These are phyloP conservation scores for Aspergillus homomorphus DNA, from an alignment of 495 filamentous ascomycete species.

Conservation along the genomic window DNA sequence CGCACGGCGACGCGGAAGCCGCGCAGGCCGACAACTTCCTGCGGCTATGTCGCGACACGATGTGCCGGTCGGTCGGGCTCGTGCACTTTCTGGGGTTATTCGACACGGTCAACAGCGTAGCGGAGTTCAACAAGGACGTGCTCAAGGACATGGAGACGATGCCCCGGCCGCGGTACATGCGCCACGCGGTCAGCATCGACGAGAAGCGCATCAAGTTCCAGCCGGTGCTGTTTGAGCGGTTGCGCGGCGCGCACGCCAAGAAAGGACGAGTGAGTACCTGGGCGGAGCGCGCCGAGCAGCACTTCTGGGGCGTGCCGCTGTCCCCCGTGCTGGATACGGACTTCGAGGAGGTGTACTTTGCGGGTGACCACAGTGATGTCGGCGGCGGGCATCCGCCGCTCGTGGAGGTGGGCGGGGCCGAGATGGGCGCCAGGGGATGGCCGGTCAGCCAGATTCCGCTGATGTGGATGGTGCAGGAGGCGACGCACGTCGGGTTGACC, in stretches of 20 bases:
- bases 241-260: slow-evolving; percentile 51
- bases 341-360: slow-evolving; percentile 66
- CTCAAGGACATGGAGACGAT: slow-evolving; percentile 7
- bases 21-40: slow-evolving; percentile 5
- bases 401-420: slow-evolving; percentile 37
- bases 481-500: slow-evolving; percentile 61
- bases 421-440: slow-evolving; percentile 37
- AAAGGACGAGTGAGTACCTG: slow-evolving; percentile 12
- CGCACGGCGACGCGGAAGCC: slow-evolving; percentile 1
- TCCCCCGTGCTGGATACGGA: slow-evolving; percentile 4
- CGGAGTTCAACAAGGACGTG: slow-evolving; percentile 7
- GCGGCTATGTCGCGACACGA: slow-evolving; percentile 9
- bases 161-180: slow-evolving; percentile 27
- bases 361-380: slow-evolving; percentile 74
- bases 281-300: slow-evolving; percentile 3
- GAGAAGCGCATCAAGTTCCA: slow-evolving; percentile 58
- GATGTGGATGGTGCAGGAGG: slow-evolving; percentile 79
- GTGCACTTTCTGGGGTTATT: slow-evolving; percentile 44
- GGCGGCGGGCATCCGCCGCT: slow-evolving; percentile 72
- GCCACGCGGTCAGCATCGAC: slow-evolving; percentile 67
- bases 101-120: slow-evolving; percentile 45
- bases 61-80: slow-evolving; percentile 20
- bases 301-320: not conserved
- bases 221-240: slow-evolving; percentile 61
- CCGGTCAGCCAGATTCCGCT: slow-evolving; percentile 68